A percentile compares a stretch with the other conserved stretches of the same genome.
Evolutionary conservation across 192 early-diverging fungal species (phyloP).

Genomic region (Umbelopsis sp.): DNA sequence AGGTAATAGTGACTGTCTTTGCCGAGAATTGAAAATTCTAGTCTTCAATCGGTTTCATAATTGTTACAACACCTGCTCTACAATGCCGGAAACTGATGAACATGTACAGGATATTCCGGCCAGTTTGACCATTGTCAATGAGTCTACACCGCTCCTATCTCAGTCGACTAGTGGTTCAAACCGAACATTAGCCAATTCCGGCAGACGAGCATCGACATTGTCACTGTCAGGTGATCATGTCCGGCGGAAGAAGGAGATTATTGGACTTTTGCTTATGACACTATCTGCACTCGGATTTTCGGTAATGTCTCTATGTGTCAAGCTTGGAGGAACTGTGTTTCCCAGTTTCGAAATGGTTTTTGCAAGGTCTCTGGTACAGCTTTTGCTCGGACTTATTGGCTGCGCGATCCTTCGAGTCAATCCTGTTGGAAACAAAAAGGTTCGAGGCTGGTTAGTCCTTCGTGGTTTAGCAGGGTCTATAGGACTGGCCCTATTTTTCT

Average conservation of each 20-base stretch:
- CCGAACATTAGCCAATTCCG: background rate
- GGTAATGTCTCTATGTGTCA: conserved; percentile 73
- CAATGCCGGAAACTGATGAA: background rate
- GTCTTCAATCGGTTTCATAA: no score
- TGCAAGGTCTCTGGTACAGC: conserved; percentile 69
- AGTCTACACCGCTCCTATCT: conserved; percentile 12
- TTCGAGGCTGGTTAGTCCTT: conserved; percentile 60
- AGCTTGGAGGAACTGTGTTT: conserved; percentile 56
- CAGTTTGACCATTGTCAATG: conserved; percentile 20
- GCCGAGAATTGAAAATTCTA: no score
- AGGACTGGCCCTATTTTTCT: conserved; percentile 73
- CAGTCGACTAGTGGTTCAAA: background rate
- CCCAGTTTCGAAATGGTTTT: conserved; percentile 75
- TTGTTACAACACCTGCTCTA: background rate
- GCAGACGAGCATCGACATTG: background rate
- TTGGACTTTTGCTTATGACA: conserved; percentile 59
- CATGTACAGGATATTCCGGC: conserved; percentile 6
- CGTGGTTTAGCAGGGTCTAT: conserved; percentile 67
- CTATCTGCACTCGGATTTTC: conserved; percentile 72
- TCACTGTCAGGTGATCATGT: background rate
- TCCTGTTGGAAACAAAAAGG: conserved; percentile 53
- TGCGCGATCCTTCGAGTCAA: conserved; percentile 52
- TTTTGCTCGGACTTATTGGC: conserved; percentile 53
- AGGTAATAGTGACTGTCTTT: no score
- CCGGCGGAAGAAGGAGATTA: conserved; percentile 40